phyloP scores from a whole-genome alignment of 164 flowering plant species.

The Buxus sempervirens region DNA sequence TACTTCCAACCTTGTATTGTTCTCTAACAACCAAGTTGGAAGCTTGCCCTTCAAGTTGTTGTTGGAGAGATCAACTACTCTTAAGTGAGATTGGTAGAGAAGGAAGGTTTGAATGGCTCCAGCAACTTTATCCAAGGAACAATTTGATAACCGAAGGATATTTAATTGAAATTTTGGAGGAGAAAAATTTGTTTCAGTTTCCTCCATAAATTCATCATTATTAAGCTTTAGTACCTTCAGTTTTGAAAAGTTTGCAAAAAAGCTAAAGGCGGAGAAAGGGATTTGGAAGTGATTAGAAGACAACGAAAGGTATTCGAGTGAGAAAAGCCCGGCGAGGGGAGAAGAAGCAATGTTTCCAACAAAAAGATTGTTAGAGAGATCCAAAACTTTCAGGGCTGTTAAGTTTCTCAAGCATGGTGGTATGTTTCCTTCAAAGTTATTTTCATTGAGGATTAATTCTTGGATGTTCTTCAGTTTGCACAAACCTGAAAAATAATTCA shows the following conservation, averaged over 20 bases:
- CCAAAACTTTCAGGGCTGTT: conserved; percentile 15
- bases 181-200: neutral
- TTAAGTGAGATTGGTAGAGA: conserved; percentile 5
- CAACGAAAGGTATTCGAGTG: conserved; percentile 10
- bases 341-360: conserved; percentile 12
- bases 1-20: conserved; percentile 7
- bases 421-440: conserved; percentile 11
- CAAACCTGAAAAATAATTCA: neutral
- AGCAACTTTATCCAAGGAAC: neutral
- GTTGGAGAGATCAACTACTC: conserved; percentile 4
- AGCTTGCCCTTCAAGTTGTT: conserved; percentile 3
- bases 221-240: neutral
- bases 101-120: conserved; percentile 14
- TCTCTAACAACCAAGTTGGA: conserved; percentile 21
- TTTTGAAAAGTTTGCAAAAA: conserved; percentile 8
- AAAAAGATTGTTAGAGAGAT: conserved; percentile 11
- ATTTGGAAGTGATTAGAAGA: conserved; percentile 10
- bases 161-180: conserved; percentile 10
- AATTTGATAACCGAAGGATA: neutral
- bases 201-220: neutral
- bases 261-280: conserved; percentile 7
- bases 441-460: conserved; percentile 9
- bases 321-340: conserved; percentile 2
- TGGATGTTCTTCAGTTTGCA: conserved; percentile 11
- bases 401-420: conserved; percentile 13